Evolutionary conservation across 371 early-diverging fungal species (phyloP).

Genomic region (Parasitella parasitica): DNA sequence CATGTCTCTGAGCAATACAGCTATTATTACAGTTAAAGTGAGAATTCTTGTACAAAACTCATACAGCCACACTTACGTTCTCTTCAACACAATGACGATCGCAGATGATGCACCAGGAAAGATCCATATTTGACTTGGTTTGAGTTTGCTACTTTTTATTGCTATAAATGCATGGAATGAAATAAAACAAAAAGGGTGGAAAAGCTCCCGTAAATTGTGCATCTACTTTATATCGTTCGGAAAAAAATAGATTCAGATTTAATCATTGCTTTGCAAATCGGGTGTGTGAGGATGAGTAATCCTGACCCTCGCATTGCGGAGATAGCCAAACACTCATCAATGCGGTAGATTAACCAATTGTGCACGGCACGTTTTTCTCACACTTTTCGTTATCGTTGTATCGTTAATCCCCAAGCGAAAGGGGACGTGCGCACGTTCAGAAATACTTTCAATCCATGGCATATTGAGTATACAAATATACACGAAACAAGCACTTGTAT

Average conservation of each 20-base stretch:
- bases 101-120: slow-evolving; percentile 43
- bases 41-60: not conserved
- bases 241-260: not conserved
- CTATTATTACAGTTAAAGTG: too few species aligned
- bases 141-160: not conserved
- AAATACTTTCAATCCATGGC: not conserved
- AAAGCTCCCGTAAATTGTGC: too few species aligned
- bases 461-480: not conserved
- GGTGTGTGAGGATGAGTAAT: slow-evolving; percentile 5
- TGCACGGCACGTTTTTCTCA: slow-evolving; percentile 7
- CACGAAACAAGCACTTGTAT: too few species aligned
- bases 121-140: slow-evolving; percentile 19
- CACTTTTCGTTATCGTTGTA: too few species aligned
- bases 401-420: too few species aligned
- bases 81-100: slow-evolving; percentile 35
- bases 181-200: not conserved
- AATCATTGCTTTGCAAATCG: too few species aligned
- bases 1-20: slow-evolving; percentile 32
- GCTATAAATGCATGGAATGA: not conserved
- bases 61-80: slow-evolving; percentile 24
- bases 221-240: not conserved
- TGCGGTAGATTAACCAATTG: not conserved
- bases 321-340: not conserved
- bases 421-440: not conserved
- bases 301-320: slow-evolving; percentile 4